Base-by-base conservation (phyloP, 345 rosid genomes). In the Aethionema arabicum region DNA sequence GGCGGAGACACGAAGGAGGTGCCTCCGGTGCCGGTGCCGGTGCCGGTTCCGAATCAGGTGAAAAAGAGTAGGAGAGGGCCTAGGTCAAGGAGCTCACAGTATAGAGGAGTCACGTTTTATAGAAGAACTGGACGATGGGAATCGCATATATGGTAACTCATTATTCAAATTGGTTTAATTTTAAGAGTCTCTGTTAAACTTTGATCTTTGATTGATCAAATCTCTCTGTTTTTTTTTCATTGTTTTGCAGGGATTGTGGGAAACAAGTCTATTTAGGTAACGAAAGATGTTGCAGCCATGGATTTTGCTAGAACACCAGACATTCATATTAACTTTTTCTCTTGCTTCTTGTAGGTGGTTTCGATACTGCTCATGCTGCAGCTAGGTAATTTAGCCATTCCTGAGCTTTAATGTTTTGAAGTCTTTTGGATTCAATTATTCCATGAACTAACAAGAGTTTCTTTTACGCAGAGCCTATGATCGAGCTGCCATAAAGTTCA, bases 81-180 rank as follows among this genome's bases (percentile, higher is more conserved):
- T 8, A 80, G 96, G 78, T 92, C 98, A n/a, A 80, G 87, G 64
- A 92, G 98, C 71, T 92, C 98, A 7, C 96, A 89, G 74, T 92
- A 86, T 47, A 74, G 98, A 70, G 98, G 98, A 10, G 98, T 92
- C 38, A 92, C 98, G 52, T 92, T 92, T 61, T 92, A 92, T 12
- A 65, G 98, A 66, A 85, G 98, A 60, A 92, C 98, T 12, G 96
- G 98, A 13, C 65, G 98, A 53, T 92, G 98, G 98, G 98, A 89
- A 65, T 92, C 98, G 13, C 98, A 92, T 79, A 92, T 92, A 46
- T 92, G 98, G 98, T 91, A 38, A 29, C 10, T 43, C 16, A 7
- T 41, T 12, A n/a, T 31, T 52, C 12, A 38, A 29, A 10, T 52
- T 63, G 21, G 14, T 5, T 30, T 38, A 32, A 54, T 48, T n/a